A percentile compares a stretch with the other conserved stretches of the same genome.
These are phyloP conservation scores for Xanthoparmelia taractica DNA, from an alignment of 495 filamentous ascomycete species.

Conservation along the genomic window DNA sequence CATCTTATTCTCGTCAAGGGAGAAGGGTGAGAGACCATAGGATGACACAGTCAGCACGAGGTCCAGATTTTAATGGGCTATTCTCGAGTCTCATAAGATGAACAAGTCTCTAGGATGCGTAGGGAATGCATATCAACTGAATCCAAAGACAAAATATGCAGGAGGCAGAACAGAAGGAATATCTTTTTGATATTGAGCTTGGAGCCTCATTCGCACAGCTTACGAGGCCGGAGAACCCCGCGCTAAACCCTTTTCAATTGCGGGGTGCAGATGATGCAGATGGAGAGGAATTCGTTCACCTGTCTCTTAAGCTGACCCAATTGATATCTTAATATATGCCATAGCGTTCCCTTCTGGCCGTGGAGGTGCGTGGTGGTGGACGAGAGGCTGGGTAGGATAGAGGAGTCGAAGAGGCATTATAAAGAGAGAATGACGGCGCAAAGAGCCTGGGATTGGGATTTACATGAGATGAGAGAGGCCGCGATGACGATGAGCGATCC, in stretches of 20 bases:
- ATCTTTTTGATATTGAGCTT: neutral
- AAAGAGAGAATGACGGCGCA: neutral
- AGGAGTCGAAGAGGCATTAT: neutral
- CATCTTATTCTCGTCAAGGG: constrained; percentile 13
- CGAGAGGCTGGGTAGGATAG: neutral
- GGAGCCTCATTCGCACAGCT: neutral
- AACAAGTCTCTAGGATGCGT: neutral
- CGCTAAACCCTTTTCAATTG: constrained; percentile 3
- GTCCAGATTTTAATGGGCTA: neutral
- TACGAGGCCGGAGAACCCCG: no score
- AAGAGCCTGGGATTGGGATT: constrained; percentile 11
- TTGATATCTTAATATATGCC: neutral
- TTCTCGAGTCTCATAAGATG: neutral
- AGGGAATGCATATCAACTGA: no score
- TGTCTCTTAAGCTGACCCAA: neutral
- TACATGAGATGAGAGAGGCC: constrained; percentile 12
- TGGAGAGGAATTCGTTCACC: neutral
- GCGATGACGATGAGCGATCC: neutral
- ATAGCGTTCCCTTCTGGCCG: neutral
- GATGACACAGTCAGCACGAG: neutral
- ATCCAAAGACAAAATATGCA: no score
- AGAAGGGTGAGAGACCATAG: neutral
- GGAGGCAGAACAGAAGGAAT: neutral
- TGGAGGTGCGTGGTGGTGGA: neutral
- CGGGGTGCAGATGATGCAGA: constrained; percentile 2